Evolutionary conservation across 176 grass and related monocot genomes (phyloP), one percentile per base, ranked within the genome.

Genomic region (Bonia amplexicaulis): DNA sequence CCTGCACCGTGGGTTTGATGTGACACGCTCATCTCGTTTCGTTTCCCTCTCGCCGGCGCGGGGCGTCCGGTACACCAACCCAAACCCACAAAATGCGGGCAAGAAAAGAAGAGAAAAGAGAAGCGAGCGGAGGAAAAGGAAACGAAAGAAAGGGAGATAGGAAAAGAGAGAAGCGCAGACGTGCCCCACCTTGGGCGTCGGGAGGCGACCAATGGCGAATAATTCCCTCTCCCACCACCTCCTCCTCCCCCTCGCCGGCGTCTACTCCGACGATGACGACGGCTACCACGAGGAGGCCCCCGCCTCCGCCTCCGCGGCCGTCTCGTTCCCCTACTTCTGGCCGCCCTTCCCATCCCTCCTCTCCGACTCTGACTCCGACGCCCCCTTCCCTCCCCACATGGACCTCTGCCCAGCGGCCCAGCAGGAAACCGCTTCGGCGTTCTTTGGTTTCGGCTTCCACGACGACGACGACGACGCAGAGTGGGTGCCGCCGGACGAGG

Each of bases 381-480:
- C 51, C 23, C 48, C 77, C 41, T 60, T 85, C 74, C 77, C 59
- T 76, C 64, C 55, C 58, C 71, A 6, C 76, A 73, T 84, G 76
- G 76, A 81, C 76, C 75, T 39, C 31, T 41, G 67, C 61, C 57
- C n/a, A 66, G 33, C 65, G 16, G 15, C 27, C 27, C 58, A 19
- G 22, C 66, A 79, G n/a, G 85, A 81, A 2, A 12, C 77, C 14
- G 71, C 88, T 2, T 77, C 66, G 8, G 85, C 85, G 41, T 90
- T 84, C 72, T 75, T 93, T 12, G 91, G 91, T 25, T 73, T 92
- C 54, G 80, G 71, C 17, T 86, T 89, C 75, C 69, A 75, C 76
- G 75, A 66, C 9, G 74, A 69, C 0, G 67, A 13, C 4, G 64
- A 60, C 2, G 85, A 9, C 13, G 83, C n/a, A 0, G 68, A 69